phyloP scores from a whole-genome alignment of 2,329 filamentous ascomycete genomes.

The Neofusicoccum ribis region DNA sequence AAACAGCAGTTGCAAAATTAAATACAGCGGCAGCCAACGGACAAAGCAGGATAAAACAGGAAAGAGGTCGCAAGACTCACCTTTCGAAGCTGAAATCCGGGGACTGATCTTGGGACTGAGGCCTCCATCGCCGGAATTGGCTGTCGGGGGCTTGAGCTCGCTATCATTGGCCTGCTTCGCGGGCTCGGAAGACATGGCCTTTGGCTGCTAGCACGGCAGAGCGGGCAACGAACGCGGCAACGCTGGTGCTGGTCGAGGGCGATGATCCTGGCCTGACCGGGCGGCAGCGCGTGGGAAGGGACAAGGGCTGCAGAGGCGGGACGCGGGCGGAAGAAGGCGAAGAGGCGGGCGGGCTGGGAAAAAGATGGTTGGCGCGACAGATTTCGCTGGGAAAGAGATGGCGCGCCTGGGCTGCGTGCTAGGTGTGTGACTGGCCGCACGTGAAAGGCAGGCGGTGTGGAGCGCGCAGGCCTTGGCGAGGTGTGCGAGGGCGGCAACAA shows the following conservation, averaged over 20 bases:
- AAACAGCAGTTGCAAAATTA: neutral
- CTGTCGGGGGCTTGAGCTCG: neutral
- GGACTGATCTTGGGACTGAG: neutral
- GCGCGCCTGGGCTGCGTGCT: neutral
- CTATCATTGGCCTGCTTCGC: slow-evolving; percentile 14
- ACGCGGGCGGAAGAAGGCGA: neutral
- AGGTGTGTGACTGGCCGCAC: neutral
- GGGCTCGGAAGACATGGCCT: slow-evolving; percentile 9
- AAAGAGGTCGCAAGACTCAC: neutral
- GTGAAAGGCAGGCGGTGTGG: slow-evolving; percentile 7
- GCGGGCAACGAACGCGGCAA: slow-evolving; percentile 3
- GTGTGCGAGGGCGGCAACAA: neutral
- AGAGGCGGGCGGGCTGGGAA: neutral
- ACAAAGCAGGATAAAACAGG: neutral
- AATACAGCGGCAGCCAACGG: neutral
- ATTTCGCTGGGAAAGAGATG: neutral
- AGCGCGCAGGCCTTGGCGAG: neutral
- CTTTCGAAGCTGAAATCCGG: slow-evolving; percentile 6
- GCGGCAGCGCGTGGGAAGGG: neutral
- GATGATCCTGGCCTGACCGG: neutral
- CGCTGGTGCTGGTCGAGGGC: neutral
- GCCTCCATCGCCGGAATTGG: neutral
- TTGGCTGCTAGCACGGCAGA: slow-evolving; percentile 8
- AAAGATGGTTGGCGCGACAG: neutral
- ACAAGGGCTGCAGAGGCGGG: slow-evolving; percentile 3